Evolutionary conservation across 163 green algal species (phyloP).

Genomic region (Prototheca wickerhamii): DNA sequence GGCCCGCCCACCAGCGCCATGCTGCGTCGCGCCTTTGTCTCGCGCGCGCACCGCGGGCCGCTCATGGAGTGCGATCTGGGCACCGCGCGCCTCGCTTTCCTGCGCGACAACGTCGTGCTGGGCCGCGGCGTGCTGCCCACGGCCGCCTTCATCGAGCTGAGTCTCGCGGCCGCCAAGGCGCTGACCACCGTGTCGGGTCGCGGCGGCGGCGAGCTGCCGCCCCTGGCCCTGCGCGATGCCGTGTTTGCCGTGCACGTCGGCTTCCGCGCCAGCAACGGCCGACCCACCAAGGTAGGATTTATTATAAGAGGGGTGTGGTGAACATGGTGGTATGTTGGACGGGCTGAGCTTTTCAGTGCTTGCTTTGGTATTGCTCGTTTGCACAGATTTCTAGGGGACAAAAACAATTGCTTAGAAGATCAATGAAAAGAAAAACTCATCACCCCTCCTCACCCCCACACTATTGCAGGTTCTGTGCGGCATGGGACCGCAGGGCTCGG

Average conservation of each 20-base stretch:
- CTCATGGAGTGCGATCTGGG: conserved; percentile 12
- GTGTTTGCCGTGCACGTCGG: conserved; percentile 20
- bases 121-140: conserved; percentile 25
- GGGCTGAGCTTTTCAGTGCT: too few species aligned
- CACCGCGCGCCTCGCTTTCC: conserved; percentile 16
- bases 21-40: conserved; percentile 6
- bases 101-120: conserved; percentile 34
- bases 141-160: conserved; percentile 31
- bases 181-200: too few species aligned
- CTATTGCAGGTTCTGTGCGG: conserved; percentile 2
- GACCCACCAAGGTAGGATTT: neutral
- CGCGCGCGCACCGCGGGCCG: neutral
- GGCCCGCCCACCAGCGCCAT: conserved; percentile 16
- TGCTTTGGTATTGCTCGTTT: too few species aligned
- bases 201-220: too few species aligned
- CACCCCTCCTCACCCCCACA: too few species aligned
- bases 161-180: neutral
- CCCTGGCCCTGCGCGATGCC: neutral
- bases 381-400: too few species aligned
- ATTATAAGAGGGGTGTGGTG: too few species aligned
- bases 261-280: neutral
- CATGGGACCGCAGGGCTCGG: neutral
- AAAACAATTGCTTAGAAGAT: too few species aligned
- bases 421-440: too few species aligned
- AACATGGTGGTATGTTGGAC: too few species aligned